A percentile compares a stretch with the other conserved stretches of the same genome.
Conservation (phyloP, 495 filamentous ascomycete species). For the Podospora fimiseda region DNA sequence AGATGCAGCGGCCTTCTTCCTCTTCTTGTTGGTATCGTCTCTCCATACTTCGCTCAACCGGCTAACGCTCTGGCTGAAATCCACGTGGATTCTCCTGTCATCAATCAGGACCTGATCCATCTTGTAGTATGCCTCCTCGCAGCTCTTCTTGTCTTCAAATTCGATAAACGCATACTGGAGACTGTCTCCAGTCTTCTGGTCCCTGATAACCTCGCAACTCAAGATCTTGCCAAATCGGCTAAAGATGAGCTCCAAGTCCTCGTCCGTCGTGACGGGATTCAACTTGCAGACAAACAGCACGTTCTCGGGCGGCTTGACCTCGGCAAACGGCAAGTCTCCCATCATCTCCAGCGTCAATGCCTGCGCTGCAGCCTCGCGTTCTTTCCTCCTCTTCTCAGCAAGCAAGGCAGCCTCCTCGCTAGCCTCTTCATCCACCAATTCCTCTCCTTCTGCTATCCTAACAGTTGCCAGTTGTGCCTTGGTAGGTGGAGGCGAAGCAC, state of each 20-base stretch:
- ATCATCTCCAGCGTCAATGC: slow-evolving; percentile 96
- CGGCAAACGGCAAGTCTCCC: slow-evolving; percentile 93
- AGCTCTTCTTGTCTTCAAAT: slow-evolving; percentile 84
- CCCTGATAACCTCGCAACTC: slow-evolving; percentile 93
- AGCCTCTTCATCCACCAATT: slow-evolving; percentile 52
- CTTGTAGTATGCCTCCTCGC: slow-evolving; percentile 95
- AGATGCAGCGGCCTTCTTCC: slow-evolving; percentile 46
- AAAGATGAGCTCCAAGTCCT: slow-evolving; percentile 92
- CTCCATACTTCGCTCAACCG: slow-evolving; percentile 89
- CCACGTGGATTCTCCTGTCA: slow-evolving; percentile 95
- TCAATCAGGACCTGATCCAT: slow-evolving; percentile 97
- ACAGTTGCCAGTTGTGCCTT: slow-evolving; percentile 85
- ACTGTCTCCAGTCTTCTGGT: slow-evolving; percentile 89
- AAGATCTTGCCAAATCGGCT: slow-evolving; percentile 93
- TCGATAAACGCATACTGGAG: slow-evolving; percentile 98
- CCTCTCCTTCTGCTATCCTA: slow-evolving; percentile 83
- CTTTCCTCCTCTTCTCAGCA: slow-evolving; percentile 71
- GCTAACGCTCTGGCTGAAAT: slow-evolving; percentile 95
- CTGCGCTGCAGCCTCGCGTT: slow-evolving; percentile 89
- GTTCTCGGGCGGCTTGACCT: slow-evolving; percentile 96
- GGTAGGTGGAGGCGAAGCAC: slow-evolving; percentile 72
- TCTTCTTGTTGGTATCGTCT: slow-evolving; percentile 76
- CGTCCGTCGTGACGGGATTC: slow-evolving; percentile 91
- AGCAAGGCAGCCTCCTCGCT: slow-evolving; percentile 72
- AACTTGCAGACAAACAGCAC: slow-evolving; percentile 97